Conservation (phyloP, 345 rosid genomes). For the Carallia brachiata region DNA sequence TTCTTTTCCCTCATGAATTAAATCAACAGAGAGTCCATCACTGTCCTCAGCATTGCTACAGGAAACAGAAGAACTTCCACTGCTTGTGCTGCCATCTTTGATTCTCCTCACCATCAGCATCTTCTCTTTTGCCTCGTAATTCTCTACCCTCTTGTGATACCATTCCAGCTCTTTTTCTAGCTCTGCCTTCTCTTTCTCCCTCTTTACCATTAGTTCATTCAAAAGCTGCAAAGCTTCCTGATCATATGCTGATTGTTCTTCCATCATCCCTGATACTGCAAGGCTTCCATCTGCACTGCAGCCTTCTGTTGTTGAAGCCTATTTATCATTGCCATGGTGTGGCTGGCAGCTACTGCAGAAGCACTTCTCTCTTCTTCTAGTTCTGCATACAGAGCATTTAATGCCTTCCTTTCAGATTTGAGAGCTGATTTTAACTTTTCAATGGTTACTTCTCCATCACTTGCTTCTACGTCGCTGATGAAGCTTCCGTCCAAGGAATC, state of each 20-base stretch:
- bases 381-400: conserved; percentile 65
- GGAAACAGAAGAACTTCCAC: conserved; percentile 55
- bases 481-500: conserved; percentile 70
- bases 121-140: conserved; percentile 67
- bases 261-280: conserved; percentile 99
- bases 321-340: conserved; percentile 99
- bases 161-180: conserved; percentile 69
- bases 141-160: conserved; percentile 57
- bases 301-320: conserved; percentile 97
- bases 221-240: conserved; percentile 92
- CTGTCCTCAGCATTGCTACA: conserved; percentile 65
- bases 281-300: conserved; percentile 98
- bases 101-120: conserved; percentile 44
- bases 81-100: conserved; percentile 34
- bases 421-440: conserved; percentile 67
- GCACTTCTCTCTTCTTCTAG: conserved; percentile 97
- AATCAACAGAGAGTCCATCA: conserved; percentile 53
- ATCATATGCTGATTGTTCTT: conserved; percentile 89
- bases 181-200: conserved; percentile 80
- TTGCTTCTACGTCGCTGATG: conserved; percentile 46
- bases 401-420: conserved; percentile 62
- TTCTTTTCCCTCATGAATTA: conserved; percentile 47
- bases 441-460: conserved; percentile 47
- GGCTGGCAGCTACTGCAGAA: conserved; percentile 85
- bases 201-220: conserved; percentile 75